Base-by-base conservation (phyloP, 371 early-diverging fungal species). In the Sanchytrium tribonematis region DNA sequence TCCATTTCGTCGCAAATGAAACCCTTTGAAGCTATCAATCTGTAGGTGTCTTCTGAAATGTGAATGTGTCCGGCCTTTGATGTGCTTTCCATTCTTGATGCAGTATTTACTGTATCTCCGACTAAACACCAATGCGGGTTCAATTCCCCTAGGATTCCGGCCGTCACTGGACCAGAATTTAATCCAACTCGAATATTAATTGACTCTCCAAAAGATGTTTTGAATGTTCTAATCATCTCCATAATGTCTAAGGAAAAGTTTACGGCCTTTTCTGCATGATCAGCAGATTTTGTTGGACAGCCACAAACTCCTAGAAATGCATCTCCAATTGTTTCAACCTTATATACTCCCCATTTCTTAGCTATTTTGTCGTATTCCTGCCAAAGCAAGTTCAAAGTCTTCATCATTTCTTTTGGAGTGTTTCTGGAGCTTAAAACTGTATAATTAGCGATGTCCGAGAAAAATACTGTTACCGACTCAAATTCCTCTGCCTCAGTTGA, bases 31-130 rank as follows among this genome's bases (percentile, higher is more conserved):
- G 72, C 72, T 70, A 73, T 71, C 17, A 74, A 29, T 67, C 74
- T 66, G 73, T 74, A 76, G 28, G 78, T 78, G 28, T 31, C 69
- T 68, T 78, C 78, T 48, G 75, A 74, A 66, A 76, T 75, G 71
- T 78, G 77, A 31, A 78, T 75, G 68, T 66, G 70, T 69, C 75
- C 71, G 1, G 78, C 71, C 72, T 76, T 77, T 28, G 77, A 77
- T 28, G 76, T 78, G 1, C 74, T 72, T 66, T 77, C 76, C 74
- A 74, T 75, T 28, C 73, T 73, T 22, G 78, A 78, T 1, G 78
- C 78, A 29, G 78, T 78, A 72, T 77, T 78, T 31, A 78, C 78
- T 28, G 78, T 75, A 32, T 78, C 78, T 22, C 78, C 78, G 66
- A 78, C 76, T 48, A 78, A 67, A 69, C 78, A 78, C 73, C 75